Evolutionary conservation across 148 eudicot genomes (phyloP).

Genomic region (Fagopyrum homotropicum): DNA sequence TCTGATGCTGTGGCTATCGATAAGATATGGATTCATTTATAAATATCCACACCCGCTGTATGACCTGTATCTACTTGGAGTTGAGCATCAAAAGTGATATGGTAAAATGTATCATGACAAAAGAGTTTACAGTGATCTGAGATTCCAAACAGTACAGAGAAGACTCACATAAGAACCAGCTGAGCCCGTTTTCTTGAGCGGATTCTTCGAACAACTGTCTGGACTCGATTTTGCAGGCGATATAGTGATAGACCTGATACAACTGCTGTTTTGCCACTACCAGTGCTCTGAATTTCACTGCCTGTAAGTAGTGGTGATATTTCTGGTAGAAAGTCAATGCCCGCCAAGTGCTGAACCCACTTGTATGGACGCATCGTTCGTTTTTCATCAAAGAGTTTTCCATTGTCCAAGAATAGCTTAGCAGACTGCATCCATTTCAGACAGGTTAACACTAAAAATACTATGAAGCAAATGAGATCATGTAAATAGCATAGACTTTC

Average conservation of each 20-base stretch:
- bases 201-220: conserved; percentile 77
- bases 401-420: conserved; percentile 61
- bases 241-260: conserved; percentile 71
- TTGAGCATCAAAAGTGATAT: too few relatives aligned
- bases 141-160: conserved; percentile 33
- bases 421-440: conserved; percentile 51
- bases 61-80: not conserved
- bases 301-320: conserved; percentile 52
- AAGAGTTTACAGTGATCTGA: conserved; percentile 11
- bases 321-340: conserved; percentile 92
- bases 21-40: not conserved
- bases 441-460: not conserved
- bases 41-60: not conserved
- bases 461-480: not conserved
- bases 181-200: conserved; percentile 85
- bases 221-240: conserved; percentile 77
- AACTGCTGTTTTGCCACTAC: conserved; percentile 41
- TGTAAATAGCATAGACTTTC: conserved; percentile 2
- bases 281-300: conserved; percentile 35
- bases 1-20: not conserved
- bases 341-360: conserved; percentile 96
- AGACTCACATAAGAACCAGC: conserved; percentile 89
- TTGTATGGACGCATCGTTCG: conserved; percentile 72
- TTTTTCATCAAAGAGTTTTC: conserved; percentile 52
- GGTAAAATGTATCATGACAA: not conserved